Evolutionary conservation across 768 basidiomycete genomes (phyloP), one percentile per base, ranked within the genome.

Genomic region (Podaxis sp.): DNA sequence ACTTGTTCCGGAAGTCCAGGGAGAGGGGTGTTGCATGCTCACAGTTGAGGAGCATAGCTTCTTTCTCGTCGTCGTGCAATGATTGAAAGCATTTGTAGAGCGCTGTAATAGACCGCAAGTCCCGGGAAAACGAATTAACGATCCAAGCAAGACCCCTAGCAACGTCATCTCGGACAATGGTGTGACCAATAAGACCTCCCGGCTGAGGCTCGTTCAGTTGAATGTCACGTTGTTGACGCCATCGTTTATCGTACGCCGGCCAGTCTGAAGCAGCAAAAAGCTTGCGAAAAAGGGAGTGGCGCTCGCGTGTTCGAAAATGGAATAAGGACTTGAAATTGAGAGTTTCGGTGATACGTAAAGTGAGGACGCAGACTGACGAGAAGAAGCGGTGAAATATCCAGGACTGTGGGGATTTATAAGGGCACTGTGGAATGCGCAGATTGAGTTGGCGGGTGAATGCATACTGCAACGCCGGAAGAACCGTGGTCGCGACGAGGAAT

Each of bases 361-460:
- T 18, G 56, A 36, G 10, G 44, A 52, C 40, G 50, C 42, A 59
- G 21, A 53, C 35, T n/a, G 56, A 42, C 14, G 64, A 63, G 21
- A 48, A 51, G 16, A 58, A 6, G 14, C 54, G 61, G 21, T 61
- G 58, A 54, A 69, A 70, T 4, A 65, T 57, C 70, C 71, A 70
- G 2, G 70, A 63, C 50, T 71, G 70, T 0, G 69, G 67, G 4
- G 71, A 72, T 61, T 71, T 72, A 61, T 67, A 71, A 10, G 70
- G 66, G 53, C 70, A 71, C 42, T 63, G 68, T 14, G 65, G 46
- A n/a, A 54, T 59, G 5, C 42, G 50, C 11, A 58, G 35, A 25
- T 48, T 42, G 28, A 38, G 28, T 25, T 54, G 55, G 4, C 38
- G 38, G 0, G 50, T 27, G 21, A 56, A 44, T 23, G 56, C 54